Evolutionary conservation across 2,329 filamentous ascomycete genomes (phyloP), one percentile per base, ranked within the genome.

Genomic region (Colletotrichum tropicale): DNA sequence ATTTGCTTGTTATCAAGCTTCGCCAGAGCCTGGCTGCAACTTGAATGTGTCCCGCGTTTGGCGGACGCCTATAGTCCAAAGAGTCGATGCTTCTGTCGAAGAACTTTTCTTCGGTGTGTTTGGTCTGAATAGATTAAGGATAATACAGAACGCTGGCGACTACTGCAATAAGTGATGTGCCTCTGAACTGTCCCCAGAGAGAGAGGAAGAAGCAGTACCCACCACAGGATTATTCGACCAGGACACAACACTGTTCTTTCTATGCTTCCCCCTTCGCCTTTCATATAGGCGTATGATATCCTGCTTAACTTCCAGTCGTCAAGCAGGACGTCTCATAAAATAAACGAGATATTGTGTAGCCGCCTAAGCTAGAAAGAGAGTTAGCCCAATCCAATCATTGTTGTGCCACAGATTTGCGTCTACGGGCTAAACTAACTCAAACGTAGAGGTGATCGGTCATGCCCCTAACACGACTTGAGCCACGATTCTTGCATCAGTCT

Each of bases 311-410:
- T 0, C 12, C 12, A 52, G n/a, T 24, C 6, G 6, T 21, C 43
- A n/a, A 2, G 6, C 43, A 52, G 43, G n/a, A 8, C 43, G n/a
- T 21, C 10, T 48, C 8, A 1, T 3, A 48, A 48, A 6, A 48
- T n/a, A 13, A 32, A 34, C 15, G 10, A 21, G 10, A n/a, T 13
- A 7, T 2, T 13, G 6, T 48, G 18, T 21, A 1, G 43, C 10
- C 2, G n/a, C 10, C 9, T 48, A 4, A 4, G 9, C 38, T 48
- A 4, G 18, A 21, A 4, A 48, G n/a, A 8, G 18, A 48, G 43
- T 7, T 6, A 21, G 6, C 18, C 6, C 6, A n/a, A 43, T 43
- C 0, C 3, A 43, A 0, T 43, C 16, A 1, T 18, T 0, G 0
- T 38, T 18, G 1, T 38, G 36, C 36, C 16, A 32, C 1, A 32